phyloP scores from a whole-genome alignment of 1,139 yeast species.

The Yamadazyma triangularis region DNA sequence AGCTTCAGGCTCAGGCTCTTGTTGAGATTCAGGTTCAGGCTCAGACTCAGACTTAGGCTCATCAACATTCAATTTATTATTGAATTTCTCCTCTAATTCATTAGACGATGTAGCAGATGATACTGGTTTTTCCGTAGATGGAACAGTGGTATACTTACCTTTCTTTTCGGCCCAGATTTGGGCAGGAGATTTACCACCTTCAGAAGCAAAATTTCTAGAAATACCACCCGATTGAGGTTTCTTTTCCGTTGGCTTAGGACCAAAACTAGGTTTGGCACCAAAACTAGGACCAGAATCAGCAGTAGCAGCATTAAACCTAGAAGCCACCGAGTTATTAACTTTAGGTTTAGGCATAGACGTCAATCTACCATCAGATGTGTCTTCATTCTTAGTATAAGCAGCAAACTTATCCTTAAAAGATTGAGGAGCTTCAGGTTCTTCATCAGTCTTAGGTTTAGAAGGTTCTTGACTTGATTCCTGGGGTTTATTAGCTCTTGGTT shows the following conservation, averaged over 20 bases:
- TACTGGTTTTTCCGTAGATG: constrained; percentile 19
- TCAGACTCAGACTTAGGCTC: constrained; percentile 9
- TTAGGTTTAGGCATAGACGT: constrained; percentile 67
- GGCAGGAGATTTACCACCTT: constrained; percentile 87
- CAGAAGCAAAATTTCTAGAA: constrained; percentile 65
- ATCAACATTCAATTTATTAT: constrained; percentile 11
- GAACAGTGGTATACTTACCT: constrained; percentile 53
- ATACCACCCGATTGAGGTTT: constrained; percentile 55
- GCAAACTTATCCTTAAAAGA: constrained; percentile 43
- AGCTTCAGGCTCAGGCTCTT: constrained; percentile 16
- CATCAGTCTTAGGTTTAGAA: constrained; percentile 4
- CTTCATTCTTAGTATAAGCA: constrained; percentile 25
- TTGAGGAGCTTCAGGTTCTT: constrained; percentile 23
- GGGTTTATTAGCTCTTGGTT: constrained; percentile 21
- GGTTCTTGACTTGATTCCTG: constrained; percentile 15
- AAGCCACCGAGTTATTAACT: constrained; percentile 46
- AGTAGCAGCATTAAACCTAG: constrained; percentile 43
- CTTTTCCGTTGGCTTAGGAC: constrained; percentile 22
- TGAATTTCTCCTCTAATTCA: constrained; percentile 17
- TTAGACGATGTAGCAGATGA: constrained; percentile 3
- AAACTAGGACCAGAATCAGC: constrained; percentile 32
- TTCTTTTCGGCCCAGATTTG: constrained; percentile 94
- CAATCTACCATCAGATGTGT: constrained; percentile 44
- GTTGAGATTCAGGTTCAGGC: constrained; percentile 11
- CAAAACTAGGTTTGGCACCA: constrained; percentile 51